A percentile compares a stretch with the other conserved stretches of the same genome.
Conservation (phyloP, 164 flowering plant species). For the Dillenia turbinata region DNA sequence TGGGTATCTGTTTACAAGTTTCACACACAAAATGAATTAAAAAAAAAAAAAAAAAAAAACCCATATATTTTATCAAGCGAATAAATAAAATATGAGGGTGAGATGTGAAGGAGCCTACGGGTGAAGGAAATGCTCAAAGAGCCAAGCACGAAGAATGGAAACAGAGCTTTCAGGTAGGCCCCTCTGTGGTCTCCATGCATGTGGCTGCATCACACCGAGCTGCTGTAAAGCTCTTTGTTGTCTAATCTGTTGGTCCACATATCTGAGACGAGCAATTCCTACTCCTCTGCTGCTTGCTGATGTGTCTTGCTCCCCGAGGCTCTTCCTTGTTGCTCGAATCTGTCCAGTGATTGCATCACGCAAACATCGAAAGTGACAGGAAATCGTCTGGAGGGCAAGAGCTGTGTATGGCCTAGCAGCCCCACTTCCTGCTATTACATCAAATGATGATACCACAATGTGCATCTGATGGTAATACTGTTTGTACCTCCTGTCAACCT, state of each 20-base stretch:
- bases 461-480: slow-evolving; percentile 44
- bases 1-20: slow-evolving; percentile 39
- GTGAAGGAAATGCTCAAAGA: too few species aligned
- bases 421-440: slow-evolving; percentile 52
- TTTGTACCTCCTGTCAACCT: slow-evolving; percentile 66
- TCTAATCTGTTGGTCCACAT: slow-evolving; percentile 61
- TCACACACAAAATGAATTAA: not conserved
- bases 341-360: slow-evolving; percentile 54
- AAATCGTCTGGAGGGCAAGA: slow-evolving; percentile 63
- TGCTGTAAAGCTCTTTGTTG: slow-evolving; percentile 62
- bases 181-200: too few species aligned
- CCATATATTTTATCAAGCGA: too few species aligned
- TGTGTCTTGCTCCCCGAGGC: slow-evolving; percentile 52
- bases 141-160: too few species aligned
- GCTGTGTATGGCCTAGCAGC: slow-evolving; percentile 66
- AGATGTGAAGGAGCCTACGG: too few species aligned
- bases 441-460: slow-evolving; percentile 37
- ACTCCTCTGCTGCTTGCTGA: slow-evolving; percentile 34
- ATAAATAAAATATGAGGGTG: too few species aligned
- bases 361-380: slow-evolving; percentile 61
- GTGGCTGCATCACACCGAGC: slow-evolving; percentile 7
- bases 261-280: slow-evolving; percentile 54
- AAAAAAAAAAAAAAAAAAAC: slow-evolving; percentile 3
- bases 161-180: too few species aligned
- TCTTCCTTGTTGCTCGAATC: slow-evolving; percentile 32